phyloP scores from a whole-genome alignment of 768 basidiomycete species.

The Hydnum rufescens region DNA sequence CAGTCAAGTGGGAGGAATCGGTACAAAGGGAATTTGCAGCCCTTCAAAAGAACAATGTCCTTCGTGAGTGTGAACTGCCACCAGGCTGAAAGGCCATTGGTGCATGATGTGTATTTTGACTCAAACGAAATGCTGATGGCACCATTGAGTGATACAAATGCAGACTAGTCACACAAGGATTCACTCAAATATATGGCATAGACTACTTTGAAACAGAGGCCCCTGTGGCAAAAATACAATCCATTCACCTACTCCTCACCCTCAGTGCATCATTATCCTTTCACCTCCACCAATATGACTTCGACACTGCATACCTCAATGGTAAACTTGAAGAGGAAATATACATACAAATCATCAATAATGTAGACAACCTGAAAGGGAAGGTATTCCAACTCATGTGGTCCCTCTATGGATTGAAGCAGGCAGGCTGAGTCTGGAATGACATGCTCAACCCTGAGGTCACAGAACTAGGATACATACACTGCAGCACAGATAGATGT shows the following conservation, averaged over 20 bases:
- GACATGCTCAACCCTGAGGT: constrained; percentile 9
- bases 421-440: constrained; percentile 14
- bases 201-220: constrained; percentile 15
- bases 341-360: too few species aligned
- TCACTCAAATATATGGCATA: constrained; percentile 22
- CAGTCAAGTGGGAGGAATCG: constrained; percentile 13
- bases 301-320: too few species aligned
- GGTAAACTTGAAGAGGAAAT: too few species aligned
- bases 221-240: too few species aligned
- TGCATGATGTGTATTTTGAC: constrained; percentile 15
- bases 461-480: too few species aligned
- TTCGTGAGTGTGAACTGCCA: constrained; percentile 13
- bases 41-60: constrained; percentile 13
- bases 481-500: too few species aligned
- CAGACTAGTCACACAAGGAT: constrained; percentile 25
- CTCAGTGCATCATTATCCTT: too few species aligned
- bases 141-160: constrained; percentile 20
- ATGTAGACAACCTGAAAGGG: too few species aligned
- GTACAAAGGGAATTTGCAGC: constrained; percentile 14
- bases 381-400: constrained; percentile 14
- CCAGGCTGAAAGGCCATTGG: constrained; percentile 13
- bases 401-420: constrained; percentile 15
- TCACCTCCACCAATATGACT: too few species aligned
- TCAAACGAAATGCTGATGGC: constrained; percentile 14
- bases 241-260: too few species aligned